Conservation (phyloP, 2,329 filamentous ascomycete species). For the Diaporthe longicolla region DNA sequence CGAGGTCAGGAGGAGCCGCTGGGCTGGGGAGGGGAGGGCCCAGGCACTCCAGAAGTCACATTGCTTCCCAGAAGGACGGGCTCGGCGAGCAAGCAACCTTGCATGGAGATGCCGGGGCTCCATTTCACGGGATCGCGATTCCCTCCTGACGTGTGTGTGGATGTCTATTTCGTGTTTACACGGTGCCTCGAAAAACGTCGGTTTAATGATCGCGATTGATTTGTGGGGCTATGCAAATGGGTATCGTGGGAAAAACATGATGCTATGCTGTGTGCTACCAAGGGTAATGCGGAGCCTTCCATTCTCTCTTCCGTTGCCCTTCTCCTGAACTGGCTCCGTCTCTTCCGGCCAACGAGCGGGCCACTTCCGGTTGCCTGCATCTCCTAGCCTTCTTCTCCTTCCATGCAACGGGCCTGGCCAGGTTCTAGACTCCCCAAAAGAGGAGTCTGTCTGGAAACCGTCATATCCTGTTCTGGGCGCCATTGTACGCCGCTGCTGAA, state of each 20-base stretch:
- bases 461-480: conserved; percentile 32
- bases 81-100: conserved; percentile 5
- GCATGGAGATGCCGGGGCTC: conserved; percentile 8
- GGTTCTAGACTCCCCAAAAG: conserved; percentile 17
- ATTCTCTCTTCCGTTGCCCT: not conserved
- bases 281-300: conserved; percentile 18
- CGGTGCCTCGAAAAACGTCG: not conserved
- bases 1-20: conserved; percentile 26
- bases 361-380: conserved; percentile 28
- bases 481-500: conserved; percentile 41
- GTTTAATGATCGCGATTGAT: conserved; percentile 32
- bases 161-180: not conserved
- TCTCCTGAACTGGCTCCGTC: conserved; percentile 15
- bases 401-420: conserved; percentile 7
- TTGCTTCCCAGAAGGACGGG: conserved; percentile 16
- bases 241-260: conserved; percentile 24
- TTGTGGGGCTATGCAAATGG: conserved; percentile 35
- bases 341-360: conserved; percentile 20
- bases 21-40: not conserved
- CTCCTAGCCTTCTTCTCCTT: conserved; percentile 15
- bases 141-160: not conserved
- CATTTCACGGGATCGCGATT: conserved; percentile 28
- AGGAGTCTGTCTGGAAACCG: conserved; percentile 34
- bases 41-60: conserved; percentile 10
- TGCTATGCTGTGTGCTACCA: conserved; percentile 22